These are phyloP conservation scores for Phaeomoniella chlamydospora DNA, from an alignment of 2,329 filamentous ascomycete genomes.

Conservation along the genomic window DNA sequence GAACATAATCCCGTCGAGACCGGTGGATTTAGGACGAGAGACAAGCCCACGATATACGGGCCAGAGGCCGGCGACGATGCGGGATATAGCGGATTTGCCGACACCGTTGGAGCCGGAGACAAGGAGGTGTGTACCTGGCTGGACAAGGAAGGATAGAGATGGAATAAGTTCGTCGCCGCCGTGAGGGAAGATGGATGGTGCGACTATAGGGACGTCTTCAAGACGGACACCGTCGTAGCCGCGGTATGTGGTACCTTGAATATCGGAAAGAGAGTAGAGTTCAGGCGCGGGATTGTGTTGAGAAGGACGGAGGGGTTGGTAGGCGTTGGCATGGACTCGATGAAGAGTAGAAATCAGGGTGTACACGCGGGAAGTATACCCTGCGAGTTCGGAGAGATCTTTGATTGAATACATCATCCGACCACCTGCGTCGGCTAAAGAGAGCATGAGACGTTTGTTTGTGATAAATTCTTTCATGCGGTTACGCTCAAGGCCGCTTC, in stretches of 20 bases:
- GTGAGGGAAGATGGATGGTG: constrained; percentile 73
- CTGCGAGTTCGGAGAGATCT: constrained; percentile 86
- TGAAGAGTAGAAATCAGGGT: constrained; percentile 90
- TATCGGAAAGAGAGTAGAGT: constrained; percentile 76
- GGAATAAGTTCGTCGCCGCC: constrained; percentile 87
- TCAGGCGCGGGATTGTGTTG: constrained; percentile 47
- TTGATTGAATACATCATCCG: constrained; percentile 99
- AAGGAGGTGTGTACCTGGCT: constrained; percentile 79
- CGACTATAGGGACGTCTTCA: constrained; percentile 85
- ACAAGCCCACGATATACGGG: constrained; percentile 89
- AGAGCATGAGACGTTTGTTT: constrained; percentile 96
- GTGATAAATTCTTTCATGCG: constrained; percentile 99
- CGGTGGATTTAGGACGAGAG: constrained; percentile 65
- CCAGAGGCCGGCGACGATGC: constrained; percentile 86
- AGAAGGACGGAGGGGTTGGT: constrained; percentile 46
- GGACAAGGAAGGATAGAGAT: constrained; percentile 75
- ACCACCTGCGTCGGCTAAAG: constrained; percentile 85
- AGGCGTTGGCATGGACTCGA: constrained; percentile 80
- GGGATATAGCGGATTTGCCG: constrained; percentile 77
- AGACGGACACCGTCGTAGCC: constrained; percentile 90
- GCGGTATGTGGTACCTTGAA: constrained; percentile 85
- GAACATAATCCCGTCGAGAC: constrained; percentile 95
- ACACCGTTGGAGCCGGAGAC: constrained; percentile 93
- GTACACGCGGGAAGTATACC: constrained; percentile 92
- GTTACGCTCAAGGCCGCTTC: constrained; percentile 52